phyloP scores from a whole-genome alignment of 139 green algal species.

The Protoeuglena noctilucae region DNA sequence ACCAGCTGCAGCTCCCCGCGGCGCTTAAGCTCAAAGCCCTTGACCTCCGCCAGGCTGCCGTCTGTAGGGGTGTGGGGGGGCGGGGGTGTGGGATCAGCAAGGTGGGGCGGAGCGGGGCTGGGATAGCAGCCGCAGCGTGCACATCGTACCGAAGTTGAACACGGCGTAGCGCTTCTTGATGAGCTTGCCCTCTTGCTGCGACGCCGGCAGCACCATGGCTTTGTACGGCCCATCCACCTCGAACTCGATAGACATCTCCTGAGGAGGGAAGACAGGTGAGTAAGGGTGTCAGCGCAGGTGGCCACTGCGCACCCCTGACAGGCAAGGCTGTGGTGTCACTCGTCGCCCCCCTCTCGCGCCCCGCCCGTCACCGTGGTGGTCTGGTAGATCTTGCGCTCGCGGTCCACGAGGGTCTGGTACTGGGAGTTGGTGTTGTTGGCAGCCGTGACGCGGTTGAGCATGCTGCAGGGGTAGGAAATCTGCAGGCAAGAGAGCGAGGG shows the following conservation, averaged over 20 bases:
- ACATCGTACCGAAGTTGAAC: conserved; percentile 84
- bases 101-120: too few species aligned
- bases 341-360: background rate
- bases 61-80: too few species aligned
- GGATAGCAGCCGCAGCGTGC: too few species aligned
- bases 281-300: background rate
- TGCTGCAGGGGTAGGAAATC: conserved; percentile 84
- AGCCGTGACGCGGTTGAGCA: conserved; percentile 93
- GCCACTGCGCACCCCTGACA: background rate
- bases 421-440: conserved; percentile 93
- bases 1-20: conserved; percentile 97
- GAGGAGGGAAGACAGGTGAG: too few species aligned
- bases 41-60: conserved; percentile 83
- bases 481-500: conserved; percentile 45
- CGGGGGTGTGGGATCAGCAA: too few species aligned
- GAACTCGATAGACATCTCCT: conserved; percentile 94
- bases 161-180: conserved; percentile 99
- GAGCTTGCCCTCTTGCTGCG: conserved; percentile 89
- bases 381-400: conserved; percentile 36
- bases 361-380: too few species aligned
- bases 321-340: background rate
- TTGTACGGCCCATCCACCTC: conserved; percentile 67
- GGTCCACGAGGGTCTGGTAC: conserved; percentile 58
- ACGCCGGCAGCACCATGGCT: conserved; percentile 86
- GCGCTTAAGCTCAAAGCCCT: conserved; percentile 91